These are phyloP conservation scores for Russula dissimulans DNA, from an alignment of 768 basidiomycete species.

Conservation along the genomic window DNA sequence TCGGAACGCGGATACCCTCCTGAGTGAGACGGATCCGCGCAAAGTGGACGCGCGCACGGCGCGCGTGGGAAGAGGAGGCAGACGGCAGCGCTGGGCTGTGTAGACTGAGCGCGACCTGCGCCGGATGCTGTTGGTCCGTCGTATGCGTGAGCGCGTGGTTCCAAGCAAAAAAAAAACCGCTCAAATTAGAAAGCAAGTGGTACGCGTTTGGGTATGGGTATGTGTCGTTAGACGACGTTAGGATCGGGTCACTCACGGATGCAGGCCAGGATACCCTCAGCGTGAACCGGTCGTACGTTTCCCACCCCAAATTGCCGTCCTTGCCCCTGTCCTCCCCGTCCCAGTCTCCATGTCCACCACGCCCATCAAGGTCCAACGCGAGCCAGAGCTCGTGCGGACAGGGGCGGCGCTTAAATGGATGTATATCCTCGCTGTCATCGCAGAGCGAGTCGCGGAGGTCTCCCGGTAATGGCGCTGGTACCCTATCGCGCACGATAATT, in stretches of 20 bases:
- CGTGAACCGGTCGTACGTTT: conserved; percentile 24
- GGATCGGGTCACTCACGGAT: conserved; percentile 21
- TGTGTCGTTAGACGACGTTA: too few relatives aligned
- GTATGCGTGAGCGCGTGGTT: too few relatives aligned
- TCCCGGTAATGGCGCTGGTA: conserved; percentile 24
- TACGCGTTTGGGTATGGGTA: neutral
- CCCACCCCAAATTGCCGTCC: conserved; percentile 17
- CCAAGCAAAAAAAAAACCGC: too few relatives aligned
- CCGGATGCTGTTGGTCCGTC: neutral
- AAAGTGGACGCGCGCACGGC: conserved; percentile 36
- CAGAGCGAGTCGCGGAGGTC: conserved; percentile 30
- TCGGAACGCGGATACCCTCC: conserved; percentile 43
- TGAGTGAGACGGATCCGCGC: conserved; percentile 49
- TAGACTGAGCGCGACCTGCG: neutral
- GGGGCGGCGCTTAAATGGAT: neutral
- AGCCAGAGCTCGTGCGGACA: conserved; percentile 27
- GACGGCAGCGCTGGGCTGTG: neutral
- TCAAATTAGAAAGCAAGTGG: too few relatives aligned
- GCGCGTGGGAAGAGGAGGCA: neutral
- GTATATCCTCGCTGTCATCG: conserved; percentile 21
- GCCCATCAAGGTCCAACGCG: conserved; percentile 23
- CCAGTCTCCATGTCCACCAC: too few relatives aligned
- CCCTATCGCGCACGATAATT: conserved; percentile 35
- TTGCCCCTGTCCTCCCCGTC: neutral
- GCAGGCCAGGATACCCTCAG: conserved; percentile 31